Base-by-base conservation (phyloP, 2,329 filamentous ascomycete genomes). In the Scortechinia acanthostroma region DNA sequence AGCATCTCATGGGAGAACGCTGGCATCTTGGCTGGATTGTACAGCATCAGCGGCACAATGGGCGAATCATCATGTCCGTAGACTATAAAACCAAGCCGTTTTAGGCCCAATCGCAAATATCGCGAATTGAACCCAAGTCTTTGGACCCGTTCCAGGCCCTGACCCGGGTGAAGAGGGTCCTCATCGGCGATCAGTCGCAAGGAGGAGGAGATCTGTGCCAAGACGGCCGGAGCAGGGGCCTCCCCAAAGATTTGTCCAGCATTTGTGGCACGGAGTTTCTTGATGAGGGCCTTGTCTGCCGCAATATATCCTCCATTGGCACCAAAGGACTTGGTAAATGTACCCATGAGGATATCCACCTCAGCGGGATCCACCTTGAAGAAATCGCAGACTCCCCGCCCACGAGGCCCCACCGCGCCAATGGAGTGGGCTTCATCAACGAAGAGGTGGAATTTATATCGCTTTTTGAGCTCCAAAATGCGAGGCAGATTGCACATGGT, bases 1-100 rank as follows among this genome's bases (percentile, higher is more conserved):
- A 97, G 79, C 93, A 98, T 97, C 65, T 97, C 93, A 61, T 95
- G 93, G 43, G 90, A 96, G 66, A 98, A 98, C 48, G 93, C 91
- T 3, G 91, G 88, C 75, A 98, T 96, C 71, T 98, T 98, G 56
- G 88, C 93, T n/a, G 93, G 93, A 68, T 97, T 89, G 74, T 96
- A 98, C 21, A 98, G 81, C 58, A 95, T 78, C 53, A 98, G 66
- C 45, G 93, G 93, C 54, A 98, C 90, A 55, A 98, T 97, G 46
- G 93, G 93, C 3, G 91, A 96, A 68, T 98, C 93, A 59, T 98
- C 93, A 62, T 97, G 91, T 49, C 93, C 93, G 60, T 94, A 96
- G 45, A 96, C 86, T 59, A 98, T 98, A 69, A 90, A 91, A 43
- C 93, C 93, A 44, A 98, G 83, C 54, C 93, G 88, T 76, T 98